These are phyloP conservation scores for Pestalotiopsis sp. DNA, from an alignment of 2,329 filamentous ascomycete species.

Conservation along the genomic window DNA sequence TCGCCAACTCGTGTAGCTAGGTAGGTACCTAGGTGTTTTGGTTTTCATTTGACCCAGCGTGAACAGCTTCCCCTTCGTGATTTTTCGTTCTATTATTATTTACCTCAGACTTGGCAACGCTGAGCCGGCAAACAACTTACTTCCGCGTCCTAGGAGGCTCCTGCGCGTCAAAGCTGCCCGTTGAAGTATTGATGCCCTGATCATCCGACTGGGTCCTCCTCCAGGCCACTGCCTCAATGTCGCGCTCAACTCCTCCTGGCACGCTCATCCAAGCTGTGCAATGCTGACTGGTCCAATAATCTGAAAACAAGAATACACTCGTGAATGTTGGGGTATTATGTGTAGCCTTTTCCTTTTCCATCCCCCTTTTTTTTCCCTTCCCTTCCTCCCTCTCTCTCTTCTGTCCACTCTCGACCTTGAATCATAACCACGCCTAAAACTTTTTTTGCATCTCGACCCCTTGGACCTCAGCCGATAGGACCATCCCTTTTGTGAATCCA, in stretches of 20 bases:
- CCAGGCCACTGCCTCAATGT: neutral
- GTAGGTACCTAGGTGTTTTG: too few species aligned
- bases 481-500: neutral
- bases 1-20: too few species aligned
- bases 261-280: neutral
- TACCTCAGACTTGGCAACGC: too few species aligned
- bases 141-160: neutral
- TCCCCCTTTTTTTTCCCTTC: too few species aligned
- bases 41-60: too few species aligned
- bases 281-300: neutral
- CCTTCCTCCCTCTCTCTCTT: too few species aligned
- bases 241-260: neutral
- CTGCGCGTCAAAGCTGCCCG: neutral
- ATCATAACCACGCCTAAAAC: neutral
- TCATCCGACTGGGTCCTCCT: neutral
- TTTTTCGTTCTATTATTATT: too few species aligned
- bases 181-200: neutral
- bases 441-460: slow-evolving; percentile 1
- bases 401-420: neutral
- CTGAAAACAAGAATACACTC: neutral
- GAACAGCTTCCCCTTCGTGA: too few species aligned
- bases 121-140: neutral
- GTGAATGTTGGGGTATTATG: slow-evolving; percentile 5
- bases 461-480: neutral
- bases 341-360: neutral